These are phyloP conservation scores for Scheffersomyces spartinae DNA, from an alignment of 805 yeast species.

Conservation along the genomic window DNA sequence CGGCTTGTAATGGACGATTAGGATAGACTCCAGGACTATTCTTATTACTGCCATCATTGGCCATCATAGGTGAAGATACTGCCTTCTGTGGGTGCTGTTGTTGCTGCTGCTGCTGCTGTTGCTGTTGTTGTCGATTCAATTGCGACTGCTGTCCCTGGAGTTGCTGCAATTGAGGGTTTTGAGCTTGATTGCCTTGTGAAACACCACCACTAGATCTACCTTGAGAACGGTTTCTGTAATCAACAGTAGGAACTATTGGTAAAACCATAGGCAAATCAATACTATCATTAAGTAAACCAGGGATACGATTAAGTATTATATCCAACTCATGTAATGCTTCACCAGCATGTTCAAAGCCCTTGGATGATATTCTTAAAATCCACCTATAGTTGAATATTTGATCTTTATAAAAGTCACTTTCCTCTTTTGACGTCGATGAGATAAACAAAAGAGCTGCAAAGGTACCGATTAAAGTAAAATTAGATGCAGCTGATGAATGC, in stretches of 20 bases:
- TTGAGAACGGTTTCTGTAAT: slow-evolving; percentile 8
- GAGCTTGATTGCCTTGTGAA: no score
- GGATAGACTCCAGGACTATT: slow-evolving; percentile 3
- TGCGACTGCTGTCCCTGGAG: no score
- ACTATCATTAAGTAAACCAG: slow-evolving; percentile 43
- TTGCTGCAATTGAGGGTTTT: not conserved
- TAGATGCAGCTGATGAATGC: slow-evolving; percentile 74
- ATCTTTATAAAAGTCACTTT: slow-evolving; percentile 50
- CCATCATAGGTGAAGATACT: no score
- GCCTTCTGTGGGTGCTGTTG: no score
- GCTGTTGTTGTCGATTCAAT: no score
- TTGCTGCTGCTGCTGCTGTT: slow-evolving; percentile 5
- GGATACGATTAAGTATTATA: slow-evolving; percentile 60
- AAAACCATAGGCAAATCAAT: slow-evolving; percentile 24
- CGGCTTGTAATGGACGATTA: slow-evolving; percentile 1
- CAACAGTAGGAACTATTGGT: slow-evolving; percentile 20
- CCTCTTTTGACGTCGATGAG: slow-evolving; percentile 50
- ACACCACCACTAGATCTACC: no score
- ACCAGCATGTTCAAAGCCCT: slow-evolving; percentile 69
- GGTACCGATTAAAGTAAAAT: slow-evolving; percentile 73
- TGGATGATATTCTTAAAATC: slow-evolving; percentile 62
- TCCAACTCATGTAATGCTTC: slow-evolving; percentile 65
- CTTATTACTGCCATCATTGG: slow-evolving; percentile 1
- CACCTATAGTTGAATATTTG: slow-evolving; percentile 68
- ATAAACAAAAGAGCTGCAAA: slow-evolving; percentile 75